A percentile compares a stretch with the other conserved stretches of the same genome.
Conservation (phyloP, 2,329 filamentous ascomycete species). For the Macrophomina tecta region DNA sequence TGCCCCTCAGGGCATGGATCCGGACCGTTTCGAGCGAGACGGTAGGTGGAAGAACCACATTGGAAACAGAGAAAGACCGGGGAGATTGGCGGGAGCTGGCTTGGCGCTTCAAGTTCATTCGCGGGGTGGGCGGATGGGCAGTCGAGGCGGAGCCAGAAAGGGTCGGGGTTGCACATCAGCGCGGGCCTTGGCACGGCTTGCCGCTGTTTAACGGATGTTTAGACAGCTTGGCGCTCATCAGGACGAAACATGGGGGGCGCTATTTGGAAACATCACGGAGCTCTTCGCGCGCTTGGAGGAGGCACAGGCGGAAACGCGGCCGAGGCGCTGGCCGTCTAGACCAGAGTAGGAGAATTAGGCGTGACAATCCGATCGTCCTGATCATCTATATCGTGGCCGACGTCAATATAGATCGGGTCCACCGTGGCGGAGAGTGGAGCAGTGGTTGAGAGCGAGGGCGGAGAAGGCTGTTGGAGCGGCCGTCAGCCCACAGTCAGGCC, state of each 20-base stretch:
- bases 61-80: constrained; percentile 5
- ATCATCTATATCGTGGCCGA: constrained; percentile 4
- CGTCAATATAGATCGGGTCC: constrained; percentile 13
- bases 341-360: constrained; percentile 13
- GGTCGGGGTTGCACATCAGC: not conserved
- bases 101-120: constrained; percentile 15
- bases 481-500: constrained; percentile 5
- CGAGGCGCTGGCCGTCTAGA: not conserved
- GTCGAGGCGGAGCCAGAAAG: not conserved
- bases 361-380: not conserved
- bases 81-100: constrained; percentile 12
- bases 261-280: not conserved
- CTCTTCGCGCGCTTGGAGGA: not conserved
- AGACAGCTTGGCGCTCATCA: constrained; percentile 23
- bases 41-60: constrained; percentile 27
- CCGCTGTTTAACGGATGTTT: constrained; percentile 14
- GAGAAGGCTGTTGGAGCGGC: not conserved
- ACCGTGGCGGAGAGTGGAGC: constrained; percentile 6
- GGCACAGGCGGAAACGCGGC: constrained; percentile 15
- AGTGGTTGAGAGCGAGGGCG: not conserved
- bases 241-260: constrained; percentile 26
- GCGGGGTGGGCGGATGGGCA: not conserved
- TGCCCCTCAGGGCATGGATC: not conserved
- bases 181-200: constrained; percentile 23
- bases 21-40: constrained; percentile 3